Evolutionary conservation across 495 filamentous ascomycete genomes (phyloP), one percentile per base, ranked within the genome.

Genomic region (Penicillium fimorum): DNA sequence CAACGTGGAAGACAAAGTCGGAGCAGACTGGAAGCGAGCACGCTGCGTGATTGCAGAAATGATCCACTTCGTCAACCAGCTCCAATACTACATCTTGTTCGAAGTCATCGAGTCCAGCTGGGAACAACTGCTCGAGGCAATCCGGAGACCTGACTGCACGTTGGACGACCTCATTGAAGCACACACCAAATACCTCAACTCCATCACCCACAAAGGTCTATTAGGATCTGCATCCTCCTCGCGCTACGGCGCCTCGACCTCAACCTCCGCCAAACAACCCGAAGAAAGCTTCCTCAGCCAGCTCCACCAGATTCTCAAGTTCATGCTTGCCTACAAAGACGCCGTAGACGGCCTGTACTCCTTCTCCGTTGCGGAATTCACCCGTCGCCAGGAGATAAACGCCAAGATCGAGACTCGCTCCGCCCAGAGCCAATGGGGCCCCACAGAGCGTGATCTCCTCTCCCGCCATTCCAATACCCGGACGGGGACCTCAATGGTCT

Each of bases 61-160:
- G 95, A 89, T 97, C 8, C 95, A 97, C 69, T 97, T 99, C 60
- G 89, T 97, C 63, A 88, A 89, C 55, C 95, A 99, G 70, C 81
- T 99, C 32, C 95, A 97, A 69, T 96, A 96, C 73, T 99, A 99
- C 71, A 97, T 99, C 62, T 82, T 99, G 17, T 97, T 97, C 64
- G 94, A 97, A 70, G 95, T 99, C 59, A 97, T 99, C 68, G 94
- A 97, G 71, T 84, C 86, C 50, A 89, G 87, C 51, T 99, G 95
- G 95, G 85, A 89, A 57, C 85, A 90, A 60, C 80, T 99, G 8
- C 87, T 96, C 61, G 80, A 82, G 4, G 87, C 87, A 37, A 85
- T 96, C 51, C 81, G 78, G 45, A 91, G 88, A 66, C 89, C 90
- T 15, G 87, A 87, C 33, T 89, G 85, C 63, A 99, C 95, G 0